Base-by-base conservation (phyloP, 805 yeast species). In the Ogataea degrootiae region DNA sequence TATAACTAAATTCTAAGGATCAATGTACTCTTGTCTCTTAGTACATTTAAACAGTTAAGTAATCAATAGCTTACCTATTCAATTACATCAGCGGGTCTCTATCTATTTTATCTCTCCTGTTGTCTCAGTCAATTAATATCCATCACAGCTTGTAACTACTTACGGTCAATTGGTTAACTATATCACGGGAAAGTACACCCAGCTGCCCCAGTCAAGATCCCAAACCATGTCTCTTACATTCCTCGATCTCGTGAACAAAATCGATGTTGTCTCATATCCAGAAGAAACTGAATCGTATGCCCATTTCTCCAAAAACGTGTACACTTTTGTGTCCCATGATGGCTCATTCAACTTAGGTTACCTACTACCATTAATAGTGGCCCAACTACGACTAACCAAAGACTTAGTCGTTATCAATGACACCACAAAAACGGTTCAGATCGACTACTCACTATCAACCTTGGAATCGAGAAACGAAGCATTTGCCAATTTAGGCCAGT, bases 401-500 rank as follows among this genome's bases (percentile, higher is more conserved):
- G 57, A 54, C 1, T 45, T 48, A 17, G 62, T 69, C 1, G 36
- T 33, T 0, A 65, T 72, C 3, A 65, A 71, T 42, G 52, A 57
- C 7, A 37, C 34, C 0, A 31, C 38, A 4, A 60, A 59, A 36
- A 55, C 55, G 1, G 68, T 79, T 1, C 48, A 48, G 2, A 58
- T 78, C 6, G 35, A 50, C 5, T 33, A 63, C 1, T 35, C 54
- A 0, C 59, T 69, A 21, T 61, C 68, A 46, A 68, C 76, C 0
- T 39, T 74, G 29, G 80, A 75, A 22, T 57, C 59, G 34, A 59
- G 85, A 51, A 72, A 67, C 44, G 48, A 46, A 0, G 66, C 67
- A 0, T 63, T 87, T 45, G 74, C 64, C 2, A 42, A 50, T 11
- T 51, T 83, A 2, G 87, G 81, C 0, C 26, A 29, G 0, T 33